A percentile compares a stretch with the other conserved stretches of the same genome.
These are phyloP conservation scores for Erigeron philadelphicus DNA, from an alignment of 140 eudicot species.

Conservation along the genomic window DNA sequence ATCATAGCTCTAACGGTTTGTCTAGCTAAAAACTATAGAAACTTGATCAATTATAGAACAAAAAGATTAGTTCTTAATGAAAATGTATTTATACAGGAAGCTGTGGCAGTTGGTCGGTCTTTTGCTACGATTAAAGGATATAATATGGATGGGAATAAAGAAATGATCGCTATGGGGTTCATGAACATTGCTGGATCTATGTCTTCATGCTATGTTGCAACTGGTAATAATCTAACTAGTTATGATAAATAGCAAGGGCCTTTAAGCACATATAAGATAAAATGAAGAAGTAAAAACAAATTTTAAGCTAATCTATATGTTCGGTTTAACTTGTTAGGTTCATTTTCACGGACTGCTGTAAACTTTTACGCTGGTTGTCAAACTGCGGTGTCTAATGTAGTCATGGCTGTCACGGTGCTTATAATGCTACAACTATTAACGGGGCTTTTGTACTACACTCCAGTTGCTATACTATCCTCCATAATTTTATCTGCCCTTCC, in stretches of 20 bases:
- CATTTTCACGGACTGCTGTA: constrained; percentile 73
- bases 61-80: background rate
- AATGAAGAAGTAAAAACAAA: background rate
- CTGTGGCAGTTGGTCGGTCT: constrained; percentile 75
- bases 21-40: background rate
- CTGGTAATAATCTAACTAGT: constrained; percentile 43
- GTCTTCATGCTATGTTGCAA: constrained; percentile 76
- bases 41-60: background rate
- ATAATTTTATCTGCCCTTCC: constrained; percentile 61
- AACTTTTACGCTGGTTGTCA: constrained; percentile 58
- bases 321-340: constrained; percentile 35
- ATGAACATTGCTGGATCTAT: constrained; percentile 79
- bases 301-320: background rate
- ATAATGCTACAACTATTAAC: constrained; percentile 48
- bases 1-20: constrained; percentile 53
- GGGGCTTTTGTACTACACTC: constrained; percentile 55
- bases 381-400: constrained; percentile 58
- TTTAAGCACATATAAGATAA: too few relatives aligned
- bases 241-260: background rate
- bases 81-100: constrained; percentile 46
- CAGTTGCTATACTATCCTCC: constrained; percentile 55
- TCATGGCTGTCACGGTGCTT: constrained; percentile 62
- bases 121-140: constrained; percentile 75
- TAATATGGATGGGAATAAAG: constrained; percentile 81
- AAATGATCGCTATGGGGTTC: constrained; percentile 78